Base-by-base conservation (phyloP, 176 grass and related monocot genomes). In the Chloris gayana region DNA sequence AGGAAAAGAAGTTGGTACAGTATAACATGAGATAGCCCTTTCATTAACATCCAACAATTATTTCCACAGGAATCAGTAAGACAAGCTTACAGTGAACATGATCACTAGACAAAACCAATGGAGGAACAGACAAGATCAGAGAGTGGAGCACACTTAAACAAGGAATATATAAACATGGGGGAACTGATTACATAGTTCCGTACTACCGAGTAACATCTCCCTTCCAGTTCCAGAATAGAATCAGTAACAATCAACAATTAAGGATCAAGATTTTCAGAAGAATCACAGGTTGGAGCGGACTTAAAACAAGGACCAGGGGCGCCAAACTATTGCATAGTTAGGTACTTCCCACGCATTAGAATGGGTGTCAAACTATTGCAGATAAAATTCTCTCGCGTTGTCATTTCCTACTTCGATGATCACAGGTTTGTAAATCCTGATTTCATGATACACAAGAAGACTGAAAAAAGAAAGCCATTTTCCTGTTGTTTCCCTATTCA, bases 401-500 rank as follows among this genome's bases (percentile, higher is more conserved):
- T 6, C 50, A 49, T 62, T 67, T 29, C 15, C 29, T 49, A 5
- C 62, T 19, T 64, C 69, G 35, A 81, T 75, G 34, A 78, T 79
- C 56, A 78, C 30, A 64, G 17, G 25, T 14, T 31, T 19, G 60
- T 72, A 27, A 59, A 32, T 50, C 50, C 63, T 74, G 27, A 45
- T 51, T 67, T 67, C 19, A 34, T 21, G 37, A 41, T 33, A 22
- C 80, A 47, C 67, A 24, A 24, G 41, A 64, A 32, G 17, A 73
- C 63, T 24, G 39, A 47, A 66, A 26, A 77, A 34, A 15, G 8
- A 12, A 79, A 64, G 39, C 14, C 14, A 13, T 17, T 29, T 74
- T 68, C 32, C 38, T 27, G 37, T 29, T 21, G 14, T 34, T 74
- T 45, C 39, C 51, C 76, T 64, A 26, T 80, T 80, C 37, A 88